phyloP scores from a whole-genome alignment of 2,329 filamentous ascomycete species.

The Talaromyces sp. region DNA sequence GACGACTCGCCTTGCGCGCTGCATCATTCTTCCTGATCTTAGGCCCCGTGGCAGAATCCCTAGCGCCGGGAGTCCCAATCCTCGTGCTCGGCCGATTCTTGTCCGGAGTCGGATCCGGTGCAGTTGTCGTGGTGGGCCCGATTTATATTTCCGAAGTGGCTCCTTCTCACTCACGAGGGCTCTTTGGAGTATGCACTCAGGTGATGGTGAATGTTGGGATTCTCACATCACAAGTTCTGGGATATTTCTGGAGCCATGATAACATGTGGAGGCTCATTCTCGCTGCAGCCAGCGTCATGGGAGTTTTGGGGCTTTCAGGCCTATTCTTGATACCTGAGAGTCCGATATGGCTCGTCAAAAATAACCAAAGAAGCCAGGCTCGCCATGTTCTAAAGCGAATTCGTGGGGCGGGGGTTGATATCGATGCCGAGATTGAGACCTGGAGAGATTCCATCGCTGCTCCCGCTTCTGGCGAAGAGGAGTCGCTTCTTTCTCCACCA shows the following conservation, averaged over 20 bases:
- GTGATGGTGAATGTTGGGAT: constrained; percentile 94
- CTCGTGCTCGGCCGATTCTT: constrained; percentile 76
- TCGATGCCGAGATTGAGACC: constrained; percentile 70
- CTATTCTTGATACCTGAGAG: constrained; percentile 83
- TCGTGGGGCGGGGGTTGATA: constrained; percentile 68
- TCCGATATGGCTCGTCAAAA: constrained; percentile 78
- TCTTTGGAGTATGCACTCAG: constrained; percentile 82
- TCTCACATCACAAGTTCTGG: constrained; percentile 76
- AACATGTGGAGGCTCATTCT: constrained; percentile 83
- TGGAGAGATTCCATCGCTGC: constrained; percentile 51
- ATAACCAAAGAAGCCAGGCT: constrained; percentile 64
- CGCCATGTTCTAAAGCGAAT: constrained; percentile 72
- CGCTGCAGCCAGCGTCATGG: constrained; percentile 70
- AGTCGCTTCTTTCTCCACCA: constrained; percentile 62
- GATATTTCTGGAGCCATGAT: constrained; percentile 82
- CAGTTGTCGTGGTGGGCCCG: constrained; percentile 88
- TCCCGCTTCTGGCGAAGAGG: constrained; percentile 62
- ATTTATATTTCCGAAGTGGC: constrained; percentile 93
- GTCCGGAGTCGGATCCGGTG: constrained; percentile 81
- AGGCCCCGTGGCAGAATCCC: constrained; percentile 74
- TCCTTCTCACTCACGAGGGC: constrained; percentile 71
- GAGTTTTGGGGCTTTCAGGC: constrained; percentile 66
- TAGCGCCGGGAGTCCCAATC: constrained; percentile 67
- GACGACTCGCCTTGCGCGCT: constrained; percentile 73
- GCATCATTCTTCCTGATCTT: constrained; percentile 75